Evolutionary conservation across 2,329 filamentous ascomycete species (phyloP).

Genomic region (Ophiostoma sp.): DNA sequence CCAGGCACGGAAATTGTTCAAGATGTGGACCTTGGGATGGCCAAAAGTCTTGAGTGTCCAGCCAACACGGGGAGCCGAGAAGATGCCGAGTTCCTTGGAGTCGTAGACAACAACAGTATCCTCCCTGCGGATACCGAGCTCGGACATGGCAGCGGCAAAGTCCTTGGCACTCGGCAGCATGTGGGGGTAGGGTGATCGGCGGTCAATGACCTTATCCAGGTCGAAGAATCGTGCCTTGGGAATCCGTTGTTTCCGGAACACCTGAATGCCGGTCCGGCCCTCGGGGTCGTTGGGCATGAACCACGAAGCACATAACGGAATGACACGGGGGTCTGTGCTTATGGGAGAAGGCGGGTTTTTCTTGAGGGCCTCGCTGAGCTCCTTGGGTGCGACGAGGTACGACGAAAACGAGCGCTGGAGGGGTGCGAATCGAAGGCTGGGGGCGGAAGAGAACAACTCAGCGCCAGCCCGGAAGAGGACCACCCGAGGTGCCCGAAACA

Average conservation of each 20-base stretch:
- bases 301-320: constrained; percentile 90
- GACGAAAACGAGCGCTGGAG: constrained; percentile 59
- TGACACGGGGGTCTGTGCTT: constrained; percentile 73
- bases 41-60: constrained; percentile 93
- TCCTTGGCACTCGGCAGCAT: constrained; percentile 81
- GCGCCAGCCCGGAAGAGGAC: constrained; percentile 37
- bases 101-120: constrained; percentile 95
- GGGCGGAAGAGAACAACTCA: constrained; percentile 32
- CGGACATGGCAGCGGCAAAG: constrained; percentile 84
- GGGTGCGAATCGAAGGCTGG: constrained; percentile 27
- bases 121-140: constrained; percentile 77
- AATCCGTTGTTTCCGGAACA: constrained; percentile 77
- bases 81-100: constrained; percentile 82
- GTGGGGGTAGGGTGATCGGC: constrained; percentile 83
- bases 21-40: constrained; percentile 76
- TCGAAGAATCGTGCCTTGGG: constrained; percentile 93
- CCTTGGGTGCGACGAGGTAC: constrained; percentile 79
- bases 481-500: constrained; percentile 39
- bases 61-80: constrained; percentile 85
- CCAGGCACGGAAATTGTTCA: constrained; percentile 97
- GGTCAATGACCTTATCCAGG: constrained; percentile 84
- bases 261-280: constrained; percentile 69
- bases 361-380: constrained; percentile 75
- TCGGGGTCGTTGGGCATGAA: constrained; percentile 81
- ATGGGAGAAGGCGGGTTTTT: constrained; percentile 75